Evolutionary conservation across 768 basidiomycete species (phyloP).

Genomic region (Pleurotus pulmonarius): DNA sequence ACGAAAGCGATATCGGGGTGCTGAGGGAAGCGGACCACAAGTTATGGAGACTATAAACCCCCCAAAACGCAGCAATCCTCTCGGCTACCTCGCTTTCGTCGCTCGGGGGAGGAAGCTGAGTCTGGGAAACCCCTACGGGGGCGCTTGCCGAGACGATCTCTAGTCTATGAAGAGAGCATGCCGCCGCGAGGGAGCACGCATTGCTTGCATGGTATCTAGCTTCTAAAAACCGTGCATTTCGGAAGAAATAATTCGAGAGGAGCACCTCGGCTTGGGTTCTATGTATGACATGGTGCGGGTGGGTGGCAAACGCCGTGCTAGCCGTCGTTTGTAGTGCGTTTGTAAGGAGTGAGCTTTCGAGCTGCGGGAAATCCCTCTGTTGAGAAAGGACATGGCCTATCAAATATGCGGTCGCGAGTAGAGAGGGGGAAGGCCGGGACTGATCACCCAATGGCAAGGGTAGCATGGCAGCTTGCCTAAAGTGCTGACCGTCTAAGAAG

Average conservation of each 20-base stretch:
- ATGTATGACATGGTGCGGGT: constrained; percentile 33
- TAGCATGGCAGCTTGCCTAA: constrained; percentile 31
- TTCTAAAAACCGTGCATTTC: constrained; percentile 14
- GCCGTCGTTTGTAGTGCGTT: constrained; percentile 35
- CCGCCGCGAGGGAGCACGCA: constrained; percentile 13
- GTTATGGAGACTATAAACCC: constrained; percentile 14
- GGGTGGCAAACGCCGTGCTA: constrained; percentile 32
- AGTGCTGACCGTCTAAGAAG: constrained; percentile 45
- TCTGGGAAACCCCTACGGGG: neutral
- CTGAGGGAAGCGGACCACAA: constrained; percentile 11
- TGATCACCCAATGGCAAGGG: constrained; percentile 24
- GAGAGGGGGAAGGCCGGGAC: constrained; percentile 29
- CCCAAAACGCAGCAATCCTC: constrained; percentile 18
- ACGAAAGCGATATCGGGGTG: constrained; percentile 17
- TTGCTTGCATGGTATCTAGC: constrained; percentile 14
- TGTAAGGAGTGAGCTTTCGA: constrained; percentile 35
- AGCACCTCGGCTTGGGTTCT: constrained; percentile 37
- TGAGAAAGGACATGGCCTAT: constrained; percentile 30
- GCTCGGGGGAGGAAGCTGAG: constrained; percentile 7
- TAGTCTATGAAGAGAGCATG: constrained; percentile 13
- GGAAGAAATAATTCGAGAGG: constrained; percentile 33
- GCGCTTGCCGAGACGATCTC: neutral
- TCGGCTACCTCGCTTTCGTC: constrained; percentile 14
- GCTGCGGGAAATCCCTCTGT: constrained; percentile 13
- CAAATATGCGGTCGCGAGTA: constrained; percentile 35